A percentile compares a stretch with the other conserved stretches of the same genome.
These are phyloP conservation scores for Candida multigemmis DNA, from an alignment of 805 yeast species.

Conservation along the genomic window DNA sequence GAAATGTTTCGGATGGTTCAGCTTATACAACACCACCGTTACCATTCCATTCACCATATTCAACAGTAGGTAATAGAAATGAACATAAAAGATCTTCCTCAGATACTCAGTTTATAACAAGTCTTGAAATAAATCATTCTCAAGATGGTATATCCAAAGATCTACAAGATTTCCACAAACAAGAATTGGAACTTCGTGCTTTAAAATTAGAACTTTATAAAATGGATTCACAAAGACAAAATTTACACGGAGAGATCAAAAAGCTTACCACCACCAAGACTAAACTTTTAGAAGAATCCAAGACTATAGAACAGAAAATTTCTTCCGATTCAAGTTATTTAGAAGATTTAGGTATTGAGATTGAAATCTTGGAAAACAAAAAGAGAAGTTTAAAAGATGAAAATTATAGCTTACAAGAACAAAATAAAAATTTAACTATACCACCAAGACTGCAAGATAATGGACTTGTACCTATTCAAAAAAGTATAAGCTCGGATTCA, in stretches of 20 bases:
- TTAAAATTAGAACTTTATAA: slow-evolving; percentile 30
- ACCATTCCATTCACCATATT: slow-evolving; percentile 20
- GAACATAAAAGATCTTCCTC: slow-evolving; percentile 34
- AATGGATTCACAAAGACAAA: slow-evolving; percentile 16
- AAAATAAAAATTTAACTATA: no score
- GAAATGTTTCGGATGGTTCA: slow-evolving; percentile 33
- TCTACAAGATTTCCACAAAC: slow-evolving; percentile 1
- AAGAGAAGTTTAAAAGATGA: slow-evolving; percentile 10
- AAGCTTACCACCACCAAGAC: no score
- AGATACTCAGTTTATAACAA: slow-evolving; percentile 19
- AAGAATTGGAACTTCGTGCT: slow-evolving; percentile 2
- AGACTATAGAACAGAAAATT: no score
- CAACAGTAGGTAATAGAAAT: slow-evolving; percentile 7
- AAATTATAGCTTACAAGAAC: no score
- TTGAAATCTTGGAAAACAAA: slow-evolving; percentile 10
- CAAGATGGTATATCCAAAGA: slow-evolving; percentile 1
- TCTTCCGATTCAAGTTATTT: no score
- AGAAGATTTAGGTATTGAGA: no score
- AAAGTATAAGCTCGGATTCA: no score
- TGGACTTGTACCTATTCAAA: no score
- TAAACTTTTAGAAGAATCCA: no score
- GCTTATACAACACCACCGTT: slow-evolving; percentile 38
- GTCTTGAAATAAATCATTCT: not conserved
- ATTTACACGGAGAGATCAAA: slow-evolving; percentile 15
- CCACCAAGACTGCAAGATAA: no score